Evolutionary conservation across 2,329 filamentous ascomycete genomes (phyloP), one percentile per base, ranked within the genome.

Genomic region (Aspergillus flavus): DNA sequence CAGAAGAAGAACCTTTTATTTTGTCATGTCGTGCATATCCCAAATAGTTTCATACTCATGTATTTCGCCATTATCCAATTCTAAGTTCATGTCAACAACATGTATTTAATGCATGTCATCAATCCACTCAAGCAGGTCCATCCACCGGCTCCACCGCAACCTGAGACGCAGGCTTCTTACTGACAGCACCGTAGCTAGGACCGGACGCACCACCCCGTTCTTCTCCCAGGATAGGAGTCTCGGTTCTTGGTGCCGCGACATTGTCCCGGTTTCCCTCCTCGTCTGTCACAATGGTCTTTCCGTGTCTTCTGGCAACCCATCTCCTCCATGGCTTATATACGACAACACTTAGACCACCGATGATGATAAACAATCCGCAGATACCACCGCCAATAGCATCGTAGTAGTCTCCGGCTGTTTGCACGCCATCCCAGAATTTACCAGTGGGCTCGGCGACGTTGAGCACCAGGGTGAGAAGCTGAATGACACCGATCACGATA

Each of bases 361-460:
- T 89, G 0, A 96, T 76, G 0, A 97, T 79, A 70, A 98, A 98
- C 0, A 92, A 83, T 0, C 89, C 93, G 67, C 94, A 97, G 39
- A 99, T 97, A 19, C 85, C 86, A 1, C 92, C 95, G 11, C 94
- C 93, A 53, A 97, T 89, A 64, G 94, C 86, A 77, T 96, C 92
- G 69, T 93, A 97, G 74, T 93, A 85, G 66, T 97, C 92, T 0
- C 91, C 88, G 1, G 91, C 88, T 0, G 83, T 86, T 57, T 87
- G 86, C 0, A 98, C 91, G 0, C 93, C 94, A 58, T 96, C 89
- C 95, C 95, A 98, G 77, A 98, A 97, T n/a, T 77, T 78, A 0
- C 93, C 93, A 19, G 84, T 79, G 0, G 91, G 90, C 59, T 91
- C 83, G 0, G 91, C 89, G 0, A 94, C 89, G 71, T 94, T 92